phyloP scores from a whole-genome alignment of 2,329 filamentous ascomycete species.

The Botrytis tulipae region DNA sequence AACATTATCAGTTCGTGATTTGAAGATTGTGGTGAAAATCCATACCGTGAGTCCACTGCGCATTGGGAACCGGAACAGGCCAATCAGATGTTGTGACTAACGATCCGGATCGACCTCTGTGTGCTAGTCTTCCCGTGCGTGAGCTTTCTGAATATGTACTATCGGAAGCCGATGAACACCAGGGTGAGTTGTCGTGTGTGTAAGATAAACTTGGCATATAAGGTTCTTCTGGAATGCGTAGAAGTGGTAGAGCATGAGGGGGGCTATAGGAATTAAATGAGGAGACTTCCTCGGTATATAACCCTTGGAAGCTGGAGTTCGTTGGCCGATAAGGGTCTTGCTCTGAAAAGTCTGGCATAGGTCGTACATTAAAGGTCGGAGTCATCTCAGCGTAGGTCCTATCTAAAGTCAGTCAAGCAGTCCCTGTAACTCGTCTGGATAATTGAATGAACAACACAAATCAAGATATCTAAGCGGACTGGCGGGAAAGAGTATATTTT shows the following conservation, averaged over 20 bases:
- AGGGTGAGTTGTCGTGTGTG: slow-evolving; percentile 35
- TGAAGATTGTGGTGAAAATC: not conserved
- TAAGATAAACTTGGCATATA: slow-evolving; percentile 34
- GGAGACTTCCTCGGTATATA: slow-evolving; percentile 23
- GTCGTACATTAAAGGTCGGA: slow-evolving; percentile 3
- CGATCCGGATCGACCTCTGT: slow-evolving; percentile 33
- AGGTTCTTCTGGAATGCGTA: slow-evolving; percentile 36
- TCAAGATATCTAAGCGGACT: not conserved
- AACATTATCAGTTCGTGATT: slow-evolving; percentile 6
- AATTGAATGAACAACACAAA: not conserved
- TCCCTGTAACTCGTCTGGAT: not conserved
- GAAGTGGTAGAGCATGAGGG: slow-evolving; percentile 29
- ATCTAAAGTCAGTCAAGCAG: slow-evolving; percentile 12
- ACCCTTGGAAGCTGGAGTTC: slow-evolving; percentile 25
- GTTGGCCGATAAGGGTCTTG: slow-evolving; percentile 5
- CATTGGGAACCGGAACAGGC: slow-evolving; percentile 25
- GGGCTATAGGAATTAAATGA: slow-evolving; percentile 28
- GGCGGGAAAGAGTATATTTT: not conserved
- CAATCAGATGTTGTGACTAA: slow-evolving; percentile 32
- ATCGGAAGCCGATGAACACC: slow-evolving; percentile 38
- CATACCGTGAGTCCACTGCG: slow-evolving; percentile 32
- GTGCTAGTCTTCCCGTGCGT: slow-evolving; percentile 27
- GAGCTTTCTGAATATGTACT: slow-evolving; percentile 37
- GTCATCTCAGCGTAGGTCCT: slow-evolving; percentile 17
- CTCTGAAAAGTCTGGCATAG: slow-evolving; percentile 6